Evolutionary conservation across 345 rosid genomes (phyloP).

Genomic region (Pelargonium nanum): DNA sequence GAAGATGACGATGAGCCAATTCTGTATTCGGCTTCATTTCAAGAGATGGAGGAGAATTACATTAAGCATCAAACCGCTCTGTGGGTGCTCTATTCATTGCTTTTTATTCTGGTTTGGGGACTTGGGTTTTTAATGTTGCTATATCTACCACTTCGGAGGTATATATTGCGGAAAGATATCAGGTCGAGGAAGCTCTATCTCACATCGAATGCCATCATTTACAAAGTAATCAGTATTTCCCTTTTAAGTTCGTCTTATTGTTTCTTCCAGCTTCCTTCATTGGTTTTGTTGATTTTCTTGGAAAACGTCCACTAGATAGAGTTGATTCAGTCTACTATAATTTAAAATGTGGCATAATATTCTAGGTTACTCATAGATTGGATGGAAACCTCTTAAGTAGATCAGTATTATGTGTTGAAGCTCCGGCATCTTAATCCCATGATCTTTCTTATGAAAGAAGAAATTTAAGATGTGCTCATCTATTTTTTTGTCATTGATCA

Average conservation of each 20-base stretch:
- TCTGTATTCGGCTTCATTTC: conserved; percentile 43
- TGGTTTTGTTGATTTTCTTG: not conserved
- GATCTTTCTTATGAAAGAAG: too few relatives aligned
- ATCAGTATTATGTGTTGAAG: too few relatives aligned
- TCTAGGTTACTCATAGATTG: too few relatives aligned
- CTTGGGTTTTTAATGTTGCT: conserved; percentile 58
- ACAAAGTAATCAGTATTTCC: conserved; percentile 29
- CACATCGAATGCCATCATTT: conserved; percentile 48
- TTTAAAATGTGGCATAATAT: too few relatives aligned
- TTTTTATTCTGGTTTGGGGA: conserved; percentile 49
- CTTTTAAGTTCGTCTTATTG: not conserved
- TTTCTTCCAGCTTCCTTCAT: not conserved
- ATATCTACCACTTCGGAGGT: conserved; percentile 50
- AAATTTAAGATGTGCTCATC: too few relatives aligned
- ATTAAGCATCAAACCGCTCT: conserved; percentile 42
- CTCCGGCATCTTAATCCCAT: too few relatives aligned
- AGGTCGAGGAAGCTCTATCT: conserved; percentile 55
- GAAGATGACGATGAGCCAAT: conserved; percentile 30
- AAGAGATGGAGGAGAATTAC: conserved; percentile 44
- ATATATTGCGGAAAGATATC: conserved; percentile 44
- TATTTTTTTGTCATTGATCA: too few relatives aligned
- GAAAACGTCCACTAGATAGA: too few relatives aligned
- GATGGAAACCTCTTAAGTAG: too few relatives aligned
- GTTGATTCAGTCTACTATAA: too few relatives aligned
- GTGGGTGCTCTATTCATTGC: conserved; percentile 55